These are phyloP conservation scores for Talaromyces borbonicus DNA, from an alignment of 495 filamentous ascomycete genomes.

Conservation along the genomic window DNA sequence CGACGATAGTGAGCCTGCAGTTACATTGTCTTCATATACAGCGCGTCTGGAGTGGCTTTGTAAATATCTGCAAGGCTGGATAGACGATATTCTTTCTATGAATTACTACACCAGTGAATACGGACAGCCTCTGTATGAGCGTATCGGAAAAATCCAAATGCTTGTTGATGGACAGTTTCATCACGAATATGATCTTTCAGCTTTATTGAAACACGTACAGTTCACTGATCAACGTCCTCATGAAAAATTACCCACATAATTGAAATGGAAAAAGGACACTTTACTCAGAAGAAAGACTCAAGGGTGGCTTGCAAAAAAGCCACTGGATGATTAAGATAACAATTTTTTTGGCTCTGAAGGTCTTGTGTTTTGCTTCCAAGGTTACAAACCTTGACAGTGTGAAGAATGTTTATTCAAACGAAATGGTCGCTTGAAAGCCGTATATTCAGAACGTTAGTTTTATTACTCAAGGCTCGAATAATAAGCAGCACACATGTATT, in stretches of 20 bases:
- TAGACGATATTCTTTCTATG: background rate
- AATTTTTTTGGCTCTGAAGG: no score
- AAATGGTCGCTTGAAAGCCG: no score
- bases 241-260: background rate
- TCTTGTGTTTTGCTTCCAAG: no score
- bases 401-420: no score
- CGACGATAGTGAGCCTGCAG: background rate
- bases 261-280: constrained; percentile 10
- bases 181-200: constrained; percentile 4
- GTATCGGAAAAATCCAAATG: constrained; percentile 9
- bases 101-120: constrained; percentile 1
- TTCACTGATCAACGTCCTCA: constrained; percentile 2
- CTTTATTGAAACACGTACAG: background rate
- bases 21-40: background rate
- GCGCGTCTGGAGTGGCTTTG: constrained; percentile 5
- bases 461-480: no score
- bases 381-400: no score
- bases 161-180: constrained; percentile 6
- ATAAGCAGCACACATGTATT: no score
- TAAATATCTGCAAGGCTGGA: background rate
- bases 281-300: background rate
- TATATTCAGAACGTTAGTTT: no score
- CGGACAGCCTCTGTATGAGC: constrained; percentile 11
- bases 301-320: constrained; percentile 1
- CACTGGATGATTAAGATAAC: background rate